Evolutionary conservation across 495 filamentous ascomycete genomes (phyloP).

Genomic region (Bathelium albidoporum): DNA sequence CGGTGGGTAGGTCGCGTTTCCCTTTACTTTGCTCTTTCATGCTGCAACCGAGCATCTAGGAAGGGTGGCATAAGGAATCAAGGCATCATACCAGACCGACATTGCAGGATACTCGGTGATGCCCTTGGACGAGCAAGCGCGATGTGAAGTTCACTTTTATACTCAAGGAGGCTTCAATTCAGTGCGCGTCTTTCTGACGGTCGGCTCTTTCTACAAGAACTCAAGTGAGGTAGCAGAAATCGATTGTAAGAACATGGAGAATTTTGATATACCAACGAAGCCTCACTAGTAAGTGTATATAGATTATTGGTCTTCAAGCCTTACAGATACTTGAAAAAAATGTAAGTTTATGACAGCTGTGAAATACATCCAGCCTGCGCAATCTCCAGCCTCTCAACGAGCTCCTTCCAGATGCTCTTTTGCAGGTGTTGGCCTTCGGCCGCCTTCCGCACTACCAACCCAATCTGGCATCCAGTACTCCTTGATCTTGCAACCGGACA

Average conservation of each 20-base stretch:
- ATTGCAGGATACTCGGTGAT: too few relatives aligned
- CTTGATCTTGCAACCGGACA: conserved; percentile 5
- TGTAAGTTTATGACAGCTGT: neutral
- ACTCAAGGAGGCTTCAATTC: too few relatives aligned
- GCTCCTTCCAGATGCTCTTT: conserved; percentile 7
- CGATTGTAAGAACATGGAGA: neutral
- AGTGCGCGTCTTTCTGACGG: too few relatives aligned
- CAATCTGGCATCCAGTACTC: neutral
- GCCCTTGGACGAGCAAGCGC: too few relatives aligned
- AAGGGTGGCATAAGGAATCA: too few relatives aligned
- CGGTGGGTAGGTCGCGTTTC: too few relatives aligned
- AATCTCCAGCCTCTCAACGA: conserved; percentile 5
- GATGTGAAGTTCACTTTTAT: too few relatives aligned
- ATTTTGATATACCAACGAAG: neutral
- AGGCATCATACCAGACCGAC: too few relatives aligned
- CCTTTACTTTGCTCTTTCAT: too few relatives aligned
- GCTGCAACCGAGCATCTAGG: too few relatives aligned
- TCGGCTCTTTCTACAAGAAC: too few relatives aligned
- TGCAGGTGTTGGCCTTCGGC: conserved; percentile 1
- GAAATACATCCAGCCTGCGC: conserved; percentile 3
- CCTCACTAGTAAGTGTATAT: neutral
- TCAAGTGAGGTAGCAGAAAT: too few relatives aligned
- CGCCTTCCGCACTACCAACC: conserved; percentile 2
- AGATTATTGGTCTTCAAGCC: neutral
- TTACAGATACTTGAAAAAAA: neutral